A percentile compares a stretch with the other conserved stretches of the same genome.
Conservation (phyloP, 768 basidiomycete species). For the Leccinum boreale region DNA sequence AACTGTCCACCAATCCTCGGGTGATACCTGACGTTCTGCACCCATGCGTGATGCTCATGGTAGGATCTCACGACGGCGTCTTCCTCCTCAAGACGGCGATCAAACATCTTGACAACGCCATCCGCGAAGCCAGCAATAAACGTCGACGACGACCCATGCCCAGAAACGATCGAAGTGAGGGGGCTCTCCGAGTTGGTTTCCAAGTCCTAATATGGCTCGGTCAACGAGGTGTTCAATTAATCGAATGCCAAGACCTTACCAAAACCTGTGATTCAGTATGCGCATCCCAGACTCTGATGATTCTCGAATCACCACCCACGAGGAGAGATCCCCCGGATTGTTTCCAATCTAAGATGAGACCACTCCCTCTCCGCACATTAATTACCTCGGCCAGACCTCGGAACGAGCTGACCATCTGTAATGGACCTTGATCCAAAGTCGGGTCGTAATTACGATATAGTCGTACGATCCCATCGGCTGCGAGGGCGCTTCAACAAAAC, state of each 20-base stretch:
- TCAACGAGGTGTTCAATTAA: not conserved
- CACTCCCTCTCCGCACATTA: constrained; percentile 71
- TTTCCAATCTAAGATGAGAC: constrained; percentile 91
- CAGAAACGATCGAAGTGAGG: constrained; percentile 80
- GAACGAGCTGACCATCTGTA: constrained; percentile 94
- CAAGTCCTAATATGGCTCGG: constrained; percentile 57
- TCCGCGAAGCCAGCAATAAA: constrained; percentile 93
- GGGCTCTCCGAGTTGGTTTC: constrained; percentile 89
- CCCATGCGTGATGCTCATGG: constrained; percentile 79
- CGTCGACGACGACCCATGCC: constrained; percentile 69
- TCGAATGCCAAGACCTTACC: constrained; percentile 42
- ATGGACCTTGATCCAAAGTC: constrained; percentile 59
- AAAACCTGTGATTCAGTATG: constrained; percentile 76
- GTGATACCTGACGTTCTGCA: constrained; percentile 88
- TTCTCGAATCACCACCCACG: constrained; percentile 88
- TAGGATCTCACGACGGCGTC: constrained; percentile 81
- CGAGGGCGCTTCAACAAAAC: not conserved
- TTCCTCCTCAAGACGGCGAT: constrained; percentile 81
- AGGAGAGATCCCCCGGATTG: constrained; percentile 81
- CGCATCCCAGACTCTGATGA: constrained; percentile 93
- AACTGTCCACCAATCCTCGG: constrained; percentile 65
- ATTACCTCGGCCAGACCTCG: constrained; percentile 79
- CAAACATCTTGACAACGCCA: constrained; percentile 85
- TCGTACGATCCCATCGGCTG: constrained; percentile 90
- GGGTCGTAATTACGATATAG: constrained; percentile 92